These are phyloP conservation scores for Picea sitchensis DNA, from an alignment of 75 land plant genomes.

Conservation along the genomic window DNA sequence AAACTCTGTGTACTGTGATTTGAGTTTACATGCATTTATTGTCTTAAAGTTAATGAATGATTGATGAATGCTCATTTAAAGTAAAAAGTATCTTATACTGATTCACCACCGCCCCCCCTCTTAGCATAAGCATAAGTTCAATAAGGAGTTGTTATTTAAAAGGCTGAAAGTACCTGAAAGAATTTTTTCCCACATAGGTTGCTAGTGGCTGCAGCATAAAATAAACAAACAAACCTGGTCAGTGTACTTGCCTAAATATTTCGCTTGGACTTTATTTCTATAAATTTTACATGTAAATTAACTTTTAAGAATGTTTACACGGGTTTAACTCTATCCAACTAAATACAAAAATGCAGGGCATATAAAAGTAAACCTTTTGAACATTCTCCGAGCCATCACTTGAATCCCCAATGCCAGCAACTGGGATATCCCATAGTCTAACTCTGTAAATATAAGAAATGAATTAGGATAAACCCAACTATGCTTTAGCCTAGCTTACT, in stretches of 20 bases:
- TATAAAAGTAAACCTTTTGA: constrained; percentile 25
- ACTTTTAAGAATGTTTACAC: background rate
- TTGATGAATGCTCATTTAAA: no score
- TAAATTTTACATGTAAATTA: background rate
- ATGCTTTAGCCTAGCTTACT: background rate
- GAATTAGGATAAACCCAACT: background rate
- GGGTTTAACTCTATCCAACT: background rate
- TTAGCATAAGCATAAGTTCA: no score
- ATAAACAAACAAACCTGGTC: background rate
- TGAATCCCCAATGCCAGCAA: constrained; percentile 29
- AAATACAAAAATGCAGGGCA: background rate
- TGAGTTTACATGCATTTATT: no score
- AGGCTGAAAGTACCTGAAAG: constrained; percentile 56
- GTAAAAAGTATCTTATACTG: no score
- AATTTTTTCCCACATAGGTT: constrained; percentile 69
- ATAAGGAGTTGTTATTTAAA: background rate
- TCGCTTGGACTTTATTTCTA: background rate
- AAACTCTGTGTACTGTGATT: no score
- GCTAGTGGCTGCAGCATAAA: constrained; percentile 57
- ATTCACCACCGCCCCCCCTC: no score
- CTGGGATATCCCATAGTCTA: constrained; percentile 82
- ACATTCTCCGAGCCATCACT: constrained; percentile 18
- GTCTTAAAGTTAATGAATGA: no score
- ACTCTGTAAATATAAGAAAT: constrained; percentile 49
- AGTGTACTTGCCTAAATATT: background rate